Base-by-base conservation (phyloP, 495 filamentous ascomycete genomes). In the Penicillium pancosmium region DNA sequence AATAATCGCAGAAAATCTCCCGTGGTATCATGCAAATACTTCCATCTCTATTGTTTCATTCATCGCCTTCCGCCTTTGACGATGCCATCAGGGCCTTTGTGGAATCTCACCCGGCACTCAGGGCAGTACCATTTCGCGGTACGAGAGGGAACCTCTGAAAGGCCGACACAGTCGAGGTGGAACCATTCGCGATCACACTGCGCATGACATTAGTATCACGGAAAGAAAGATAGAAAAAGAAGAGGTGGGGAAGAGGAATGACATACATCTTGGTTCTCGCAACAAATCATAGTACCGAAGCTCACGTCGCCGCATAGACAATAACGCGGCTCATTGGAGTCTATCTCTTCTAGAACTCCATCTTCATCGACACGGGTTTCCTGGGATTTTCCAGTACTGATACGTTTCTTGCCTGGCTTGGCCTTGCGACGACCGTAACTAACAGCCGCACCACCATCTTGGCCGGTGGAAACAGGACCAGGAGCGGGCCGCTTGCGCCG, bases 121-220 rank as follows among this genome's bases (percentile, higher is more conserved):
- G 93, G 93, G 71, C 93, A 97, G 68, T 92, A 98, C 93, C 93
- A 98, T 78, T 95, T 95, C 11, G 86, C 88, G 51, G 88, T 88
- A 19, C 90, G 81, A 10, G 84, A 82, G 23, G 90, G 93, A 54
- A 88, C 84, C 51, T 90, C 88, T 1, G 81, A 79, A 36, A 98
- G 76, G 25, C 87, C 90, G 38, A 98, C 88, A 61, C 93, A 98
- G 57, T 87, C 84, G 23, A 98, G 85, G 71, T 98, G 93, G 75
- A 98, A 98, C 93, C 93, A 97, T 76, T 95, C 91, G 55, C 75
- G 78, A 56, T 76, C 73, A 73, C 90, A 93, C 78, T 89, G 73
- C 25, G 2, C 27, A 1, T 70, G 69, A 16, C 68, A 64, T 51
- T 51, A 56, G 69, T 68, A 44, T 16, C 16, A n/a, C 4, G 70